Evolutionary conservation across 2,329 filamentous ascomycete genomes (phyloP), one percentile per base, ranked within the genome.

Genomic region (Phoma sp.): DNA sequence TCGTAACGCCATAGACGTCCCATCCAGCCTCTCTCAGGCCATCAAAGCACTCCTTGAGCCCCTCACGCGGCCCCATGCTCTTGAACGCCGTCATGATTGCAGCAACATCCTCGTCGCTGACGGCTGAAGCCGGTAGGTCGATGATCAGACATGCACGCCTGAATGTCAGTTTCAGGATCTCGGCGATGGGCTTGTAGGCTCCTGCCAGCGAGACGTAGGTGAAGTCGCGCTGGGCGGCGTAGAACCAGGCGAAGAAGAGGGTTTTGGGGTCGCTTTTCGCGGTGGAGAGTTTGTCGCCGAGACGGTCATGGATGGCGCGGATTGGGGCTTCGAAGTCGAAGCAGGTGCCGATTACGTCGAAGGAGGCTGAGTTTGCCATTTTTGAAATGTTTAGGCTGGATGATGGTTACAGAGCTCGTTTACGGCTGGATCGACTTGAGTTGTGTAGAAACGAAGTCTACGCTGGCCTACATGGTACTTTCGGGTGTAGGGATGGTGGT

Each of bases 171-270:
- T 41, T 57, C 1, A 68, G 55, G 15, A 68, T 43, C 15, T 62
- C 53, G 2, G 64, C 64, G n/a, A 69, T 69, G 13, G 65, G 65
- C 31, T 52, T 60, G 50, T 69, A 69, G 2, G 58, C 45, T 0
- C 57, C 58, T 1, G 36, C 43, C 5, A 69, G 51, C n/a, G 59
- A 63, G 1, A 62, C 50, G 24, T 69, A 69, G 19, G 65, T 69
- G 32, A 69, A 69, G 56, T 69, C 65, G 22, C 65, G 64, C 10
- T 69, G 65, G 0, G 64, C 65, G 7, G 65, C 64, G 33, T 69
- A 69, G 56, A 69, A 69, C 65, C 65, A 69, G 13, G 58, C 39
- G 53, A 69, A 69, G 56, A 69, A 69, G 19, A 69, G 60, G 0
- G 65, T 62, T 17, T 65, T 69, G 6, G 64, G 50, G 37, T 67